A percentile compares a stretch with the other conserved stretches of the same genome.
These are phyloP conservation scores for Aspergillus egyptiacus DNA, from an alignment of 495 filamentous ascomycete species.

Conservation along the genomic window DNA sequence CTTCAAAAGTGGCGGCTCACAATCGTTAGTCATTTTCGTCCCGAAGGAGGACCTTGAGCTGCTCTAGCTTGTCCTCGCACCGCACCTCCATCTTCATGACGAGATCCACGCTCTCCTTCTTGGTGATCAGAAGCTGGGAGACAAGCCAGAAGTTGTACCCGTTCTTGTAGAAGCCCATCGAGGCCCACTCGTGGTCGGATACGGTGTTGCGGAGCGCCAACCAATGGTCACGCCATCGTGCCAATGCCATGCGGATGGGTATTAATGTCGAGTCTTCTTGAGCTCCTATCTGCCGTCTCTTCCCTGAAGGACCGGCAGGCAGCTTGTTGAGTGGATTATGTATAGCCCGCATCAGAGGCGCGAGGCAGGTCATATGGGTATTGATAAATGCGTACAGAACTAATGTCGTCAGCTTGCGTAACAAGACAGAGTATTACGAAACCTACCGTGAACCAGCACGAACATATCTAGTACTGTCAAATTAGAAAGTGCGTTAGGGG, in stretches of 20 bases:
- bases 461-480: slow-evolving; percentile 40
- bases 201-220: slow-evolving; percentile 26
- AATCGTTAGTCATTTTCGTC: slow-evolving; percentile 31
- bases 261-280: slow-evolving; percentile 33
- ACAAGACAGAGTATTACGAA: background rate
- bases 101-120: slow-evolving; percentile 43
- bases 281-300: slow-evolving; percentile 9
- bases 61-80: slow-evolving; percentile 43
- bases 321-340: slow-evolving; percentile 6
- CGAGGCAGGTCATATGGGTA: slow-evolving; percentile 39
- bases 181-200: slow-evolving; percentile 34
- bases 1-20: background rate
- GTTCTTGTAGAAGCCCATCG: slow-evolving; percentile 44
- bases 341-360: slow-evolving; percentile 21
- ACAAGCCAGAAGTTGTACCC: slow-evolving; percentile 45
- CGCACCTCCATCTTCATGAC: slow-evolving; percentile 46
- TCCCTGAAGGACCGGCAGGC: background rate
- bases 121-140: slow-evolving; percentile 40
- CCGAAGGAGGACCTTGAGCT: slow-evolving; percentile 38
- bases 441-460: slow-evolving; percentile 39
- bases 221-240: slow-evolving; percentile 40
- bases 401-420: slow-evolving; percentile 4
- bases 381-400: slow-evolving; percentile 43
- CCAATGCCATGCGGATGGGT: slow-evolving; percentile 31
- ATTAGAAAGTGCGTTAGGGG: slow-evolving; percentile 4